Base-by-base conservation (phyloP, 106 monocot genomes). In the Platanthera zijinensis region DNA sequence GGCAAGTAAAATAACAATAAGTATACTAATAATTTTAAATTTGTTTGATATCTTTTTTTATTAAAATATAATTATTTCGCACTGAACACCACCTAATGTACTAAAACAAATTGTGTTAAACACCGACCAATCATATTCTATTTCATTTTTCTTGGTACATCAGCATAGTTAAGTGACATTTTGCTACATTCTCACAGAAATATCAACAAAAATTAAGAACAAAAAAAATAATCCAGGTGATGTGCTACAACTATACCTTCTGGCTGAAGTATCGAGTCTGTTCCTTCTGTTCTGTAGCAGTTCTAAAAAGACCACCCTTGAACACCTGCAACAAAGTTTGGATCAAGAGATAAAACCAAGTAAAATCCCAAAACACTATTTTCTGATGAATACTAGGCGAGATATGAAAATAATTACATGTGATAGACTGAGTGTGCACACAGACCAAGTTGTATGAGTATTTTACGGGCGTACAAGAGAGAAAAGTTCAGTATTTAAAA, bases 251-350 rank as follows among this genome's bases (percentile, higher is more conserved):
- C 74, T 22, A 22, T 80, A 94, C 97, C 84, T 77, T 94, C 80
- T 88, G 87, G 88, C 91, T 91, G 74, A 97, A 97, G 52, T 97
- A 97, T 50, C 97, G 84, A 50, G 90, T 97, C 50, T 97, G 97
- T 71, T 97, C 97, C 77, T 89, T 97, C 39, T 93, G 89, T 73
- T 97, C 97, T 14, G 97, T 97, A 61, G 97, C 97, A 74, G 86
- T 89, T 73, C 81, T 94, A 77, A 97, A 97, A 72, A 97, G 74
- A 46, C 89, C 93, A 77, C 97, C 97, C 75, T 97, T 97, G 81
- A 94, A 97, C 66, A 97, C 91, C 97, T 97, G 77, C 17, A 87
- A 71, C 13, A 57, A 81, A 11, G 25, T 12, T 50, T 72, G 51
- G 22, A 72, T n/a, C 72, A 25, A 67, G 9, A 70, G 70, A 70